phyloP scores from a whole-genome alignment of 805 yeast species.

The Naumovozyma baii region DNA sequence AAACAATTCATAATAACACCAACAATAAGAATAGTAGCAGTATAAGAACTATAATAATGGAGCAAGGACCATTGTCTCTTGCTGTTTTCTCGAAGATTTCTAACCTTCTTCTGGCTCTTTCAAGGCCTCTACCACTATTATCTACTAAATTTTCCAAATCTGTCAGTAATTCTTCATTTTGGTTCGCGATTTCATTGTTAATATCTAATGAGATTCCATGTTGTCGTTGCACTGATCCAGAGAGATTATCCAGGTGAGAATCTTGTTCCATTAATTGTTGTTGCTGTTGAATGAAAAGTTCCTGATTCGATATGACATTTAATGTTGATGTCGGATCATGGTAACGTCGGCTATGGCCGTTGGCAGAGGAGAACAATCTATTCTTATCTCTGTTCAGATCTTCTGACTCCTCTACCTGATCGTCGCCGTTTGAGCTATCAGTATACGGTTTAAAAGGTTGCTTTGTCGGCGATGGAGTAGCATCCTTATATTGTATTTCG shows the following conservation, averaged over 20 bases:
- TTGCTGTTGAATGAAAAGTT: conserved; percentile 36
- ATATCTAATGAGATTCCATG: conserved; percentile 39
- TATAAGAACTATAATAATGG: conserved; percentile 36
- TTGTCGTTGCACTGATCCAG: conserved; percentile 37
- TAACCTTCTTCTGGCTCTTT: conserved; percentile 35
- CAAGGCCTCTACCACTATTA: conserved; percentile 33
- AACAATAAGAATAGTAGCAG: conserved; percentile 38
- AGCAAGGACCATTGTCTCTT: conserved; percentile 42
- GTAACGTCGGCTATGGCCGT: not conserved
- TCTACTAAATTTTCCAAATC: conserved; percentile 43
- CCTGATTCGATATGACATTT: conserved; percentile 25
- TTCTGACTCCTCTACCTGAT: conserved; percentile 3
- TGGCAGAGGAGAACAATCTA: not conserved
- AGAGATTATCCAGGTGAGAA: conserved; percentile 31
- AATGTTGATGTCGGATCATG: not conserved
- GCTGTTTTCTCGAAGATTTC: conserved; percentile 33
- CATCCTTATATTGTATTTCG: conserved; percentile 8
- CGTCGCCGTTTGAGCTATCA: conserved; percentile 9
- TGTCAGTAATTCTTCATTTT: conserved; percentile 36
- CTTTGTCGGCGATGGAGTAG: not conserved
- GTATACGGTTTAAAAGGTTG: conserved; percentile 16
- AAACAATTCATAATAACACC: conserved; percentile 28
- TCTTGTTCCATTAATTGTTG: conserved; percentile 42
- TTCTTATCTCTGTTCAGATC: not conserved
- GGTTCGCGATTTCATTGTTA: conserved; percentile 39